These are phyloP conservation scores for Datisca glomerata DNA, from an alignment of 306 rosid genomes.

Conservation along the genomic window DNA sequence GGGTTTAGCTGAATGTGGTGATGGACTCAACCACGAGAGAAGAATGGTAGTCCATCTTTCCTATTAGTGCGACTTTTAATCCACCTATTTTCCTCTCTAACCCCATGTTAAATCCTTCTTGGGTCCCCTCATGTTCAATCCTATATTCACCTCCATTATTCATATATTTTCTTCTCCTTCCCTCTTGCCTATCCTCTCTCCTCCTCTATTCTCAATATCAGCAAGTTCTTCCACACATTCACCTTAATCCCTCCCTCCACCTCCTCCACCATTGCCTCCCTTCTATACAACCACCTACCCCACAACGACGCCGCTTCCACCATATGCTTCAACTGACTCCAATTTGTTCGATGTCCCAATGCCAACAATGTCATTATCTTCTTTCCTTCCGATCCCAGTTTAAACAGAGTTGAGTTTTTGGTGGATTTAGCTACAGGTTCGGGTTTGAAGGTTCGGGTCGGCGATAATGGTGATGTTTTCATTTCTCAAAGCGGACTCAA, in stretches of 20 bases:
- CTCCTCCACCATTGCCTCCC: constrained; percentile 29
- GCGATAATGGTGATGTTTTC: constrained; percentile 14
- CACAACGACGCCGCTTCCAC: constrained; percentile 10
- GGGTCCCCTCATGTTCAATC: constrained; percentile 64
- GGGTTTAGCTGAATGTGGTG: too few species aligned
- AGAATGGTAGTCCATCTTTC: constrained; percentile 48
- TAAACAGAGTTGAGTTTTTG: constrained; percentile 36
- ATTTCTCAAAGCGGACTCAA: constrained; percentile 6
- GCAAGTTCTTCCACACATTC: constrained; percentile 28
- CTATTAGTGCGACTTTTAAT: constrained; percentile 26
- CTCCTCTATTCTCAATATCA: constrained; percentile 19
- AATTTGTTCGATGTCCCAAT: constrained; percentile 24
- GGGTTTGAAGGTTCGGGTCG: constrained; percentile 7
- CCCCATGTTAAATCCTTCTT: constrained; percentile 10
- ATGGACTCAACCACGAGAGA: constrained; percentile 3
- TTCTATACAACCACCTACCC: constrained; percentile 11
- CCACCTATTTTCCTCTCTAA: constrained; percentile 18
- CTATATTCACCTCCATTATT: constrained; percentile 18
- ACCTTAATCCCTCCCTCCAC: constrained; percentile 36
- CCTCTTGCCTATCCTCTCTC: constrained; percentile 19
- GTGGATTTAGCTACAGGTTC: constrained; percentile 10
- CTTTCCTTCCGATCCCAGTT: constrained; percentile 44
- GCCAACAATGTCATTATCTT: constrained; percentile 22
- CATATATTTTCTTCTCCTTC: constrained; percentile 29
- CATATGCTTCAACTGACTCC: constrained; percentile 28